Base-by-base conservation (phyloP, 768 basidiomycete species). In the Boletus rubescentipes region DNA sequence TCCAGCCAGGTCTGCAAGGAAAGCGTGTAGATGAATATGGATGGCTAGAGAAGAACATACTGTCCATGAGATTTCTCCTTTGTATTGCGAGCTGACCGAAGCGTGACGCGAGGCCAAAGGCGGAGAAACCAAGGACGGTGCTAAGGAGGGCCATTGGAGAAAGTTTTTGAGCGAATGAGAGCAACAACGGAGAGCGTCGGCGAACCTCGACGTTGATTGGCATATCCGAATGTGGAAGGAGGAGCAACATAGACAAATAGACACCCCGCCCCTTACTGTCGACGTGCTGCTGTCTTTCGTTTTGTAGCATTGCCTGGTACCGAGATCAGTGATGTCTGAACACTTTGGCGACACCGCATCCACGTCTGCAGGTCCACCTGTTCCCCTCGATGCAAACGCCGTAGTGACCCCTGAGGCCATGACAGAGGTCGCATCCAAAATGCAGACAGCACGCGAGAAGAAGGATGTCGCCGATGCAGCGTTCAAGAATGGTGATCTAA, bases 41-140 rank as follows among this genome's bases (percentile, higher is more conserved):
- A 39, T 4, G 31, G 16, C n/a, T 38, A 30, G 10, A 34, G 14
- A 35, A 50, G 51, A 20, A 81, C 92, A 69, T 67, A 95, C 93
- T 91, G 42, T 84, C 79, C 71, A 89, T 82, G 55, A 94, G 79
- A 66, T 85, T 84, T 64, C 88, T 79, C 67, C 80, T 85, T 71
- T 92, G 87, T 64, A 97, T 88, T 49, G 87, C 88, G 21, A 97
- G 84, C 73, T 95, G 93, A 62, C 90, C 91, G 55, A 93, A 77
- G 54, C 94, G 81, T 18, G 87, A 85, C 20, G 86, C 85, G 54
- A 97, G 86, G 39, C 93, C 93, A 66, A 93, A 87, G 52, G 80
- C 71, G 3, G 90, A 88, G 72, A 91, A 91, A 38, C 90, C 89
- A 66, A 91, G 69, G 57, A 92, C 72, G 66, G 82, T 89, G 46